Evolutionary conservation across 495 filamentous ascomycete genomes (phyloP).

Genomic region (Penicillium paradoxum): DNA sequence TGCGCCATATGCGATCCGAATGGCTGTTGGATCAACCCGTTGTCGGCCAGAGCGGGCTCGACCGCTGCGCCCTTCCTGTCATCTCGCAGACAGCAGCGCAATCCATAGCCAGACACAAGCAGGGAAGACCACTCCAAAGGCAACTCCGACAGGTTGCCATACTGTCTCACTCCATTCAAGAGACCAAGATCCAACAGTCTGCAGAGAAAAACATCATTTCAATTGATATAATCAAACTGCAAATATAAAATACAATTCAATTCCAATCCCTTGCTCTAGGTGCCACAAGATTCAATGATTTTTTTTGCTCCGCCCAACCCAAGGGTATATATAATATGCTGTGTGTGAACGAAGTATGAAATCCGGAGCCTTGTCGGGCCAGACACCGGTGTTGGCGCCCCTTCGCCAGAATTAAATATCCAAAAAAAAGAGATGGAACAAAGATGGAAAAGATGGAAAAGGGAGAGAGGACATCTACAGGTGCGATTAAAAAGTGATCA

Average conservation of each 20-base stretch:
- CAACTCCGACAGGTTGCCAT: not conserved
- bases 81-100: not conserved
- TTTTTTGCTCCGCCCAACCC: conserved; percentile 24
- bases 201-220: conserved; percentile 3
- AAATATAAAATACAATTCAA: conserved; percentile 22
- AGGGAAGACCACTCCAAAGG: not conserved
- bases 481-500: conserved; percentile 3
- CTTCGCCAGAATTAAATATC: conserved; percentile 15
- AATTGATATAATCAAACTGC: conserved; percentile 9
- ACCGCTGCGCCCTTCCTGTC: not conserved
- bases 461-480: conserved; percentile 17
- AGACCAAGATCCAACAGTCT: not conserved
- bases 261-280: conserved; percentile 21
- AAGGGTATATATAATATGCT: conserved; percentile 37
- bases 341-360: conserved; percentile 16
- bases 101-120: not conserved
- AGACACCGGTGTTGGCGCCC: conserved; percentile 1
- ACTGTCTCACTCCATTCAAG: not conserved
- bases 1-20: not conserved
- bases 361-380: conserved; percentile 5
- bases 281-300: conserved; percentile 14
- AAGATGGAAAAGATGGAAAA: conserved; percentile 2
- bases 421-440: conserved; percentile 16
- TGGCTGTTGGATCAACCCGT: not conserved
- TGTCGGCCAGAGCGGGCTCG: not conserved